phyloP scores from a whole-genome alignment of 2,329 filamentous ascomycete genomes.

The Trichoderma asperellum region DNA sequence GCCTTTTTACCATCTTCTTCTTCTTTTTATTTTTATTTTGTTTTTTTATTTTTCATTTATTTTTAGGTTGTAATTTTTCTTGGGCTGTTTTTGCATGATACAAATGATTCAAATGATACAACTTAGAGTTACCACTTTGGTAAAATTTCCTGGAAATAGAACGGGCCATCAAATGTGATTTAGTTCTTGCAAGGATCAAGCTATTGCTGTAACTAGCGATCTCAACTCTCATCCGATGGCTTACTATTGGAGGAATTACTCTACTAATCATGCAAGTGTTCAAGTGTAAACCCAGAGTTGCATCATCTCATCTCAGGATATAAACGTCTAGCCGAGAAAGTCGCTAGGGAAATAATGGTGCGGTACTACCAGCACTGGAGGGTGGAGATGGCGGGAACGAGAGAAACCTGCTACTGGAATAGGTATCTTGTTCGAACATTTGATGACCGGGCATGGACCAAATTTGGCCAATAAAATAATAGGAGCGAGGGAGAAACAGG shows the following conservation, averaged over 20 bases:
- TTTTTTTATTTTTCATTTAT: background rate
- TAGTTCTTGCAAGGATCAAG: background rate
- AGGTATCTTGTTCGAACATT: background rate
- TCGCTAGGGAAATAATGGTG: background rate
- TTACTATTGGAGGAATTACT: slow-evolving; percentile 16
- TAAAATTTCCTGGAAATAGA: background rate
- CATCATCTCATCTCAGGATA: background rate
- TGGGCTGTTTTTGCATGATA: background rate
- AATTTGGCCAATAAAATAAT: background rate
- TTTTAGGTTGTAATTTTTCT: too few species aligned
- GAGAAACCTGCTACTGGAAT: background rate
- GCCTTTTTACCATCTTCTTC: background rate
- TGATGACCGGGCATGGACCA: background rate
- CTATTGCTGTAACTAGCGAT: background rate
- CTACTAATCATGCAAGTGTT: background rate
- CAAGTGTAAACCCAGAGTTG: background rate
- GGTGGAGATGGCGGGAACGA: background rate
- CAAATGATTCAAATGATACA: background rate
- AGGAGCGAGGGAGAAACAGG: background rate
- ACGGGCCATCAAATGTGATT: background rate
- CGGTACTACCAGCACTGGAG: slow-evolving; percentile 2
- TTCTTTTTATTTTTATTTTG: background rate
- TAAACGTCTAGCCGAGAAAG: background rate
- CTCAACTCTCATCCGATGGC: background rate
- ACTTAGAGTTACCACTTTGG: background rate